Evolutionary conservation across 257 asterid species (phyloP), one percentile per base, ranked within the genome.

Genomic region (Ilex asprella): DNA sequence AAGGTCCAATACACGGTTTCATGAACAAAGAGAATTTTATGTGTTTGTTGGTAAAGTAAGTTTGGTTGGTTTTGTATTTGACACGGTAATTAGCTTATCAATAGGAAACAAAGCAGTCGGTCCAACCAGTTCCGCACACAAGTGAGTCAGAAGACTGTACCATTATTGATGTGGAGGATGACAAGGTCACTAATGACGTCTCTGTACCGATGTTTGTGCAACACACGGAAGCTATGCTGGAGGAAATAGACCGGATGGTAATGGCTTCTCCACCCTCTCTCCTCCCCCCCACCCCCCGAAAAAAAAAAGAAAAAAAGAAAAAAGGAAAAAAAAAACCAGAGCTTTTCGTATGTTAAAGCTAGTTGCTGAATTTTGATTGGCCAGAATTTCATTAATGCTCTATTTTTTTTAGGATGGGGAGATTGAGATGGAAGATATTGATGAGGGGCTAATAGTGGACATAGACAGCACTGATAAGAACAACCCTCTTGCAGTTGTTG

Each of bases 231-330:
- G 88, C 92, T 55, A 80, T 88, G 83, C 69, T 88, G 70, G 88
- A 86, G 67, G 98, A 91, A 70, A 84, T 88, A 31, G 94, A 91
- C 32, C 62, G 75, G 61, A 86, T 91, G 98, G 98, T 86, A 86
- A 32, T 15, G 35, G 39, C 15, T 41, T 13, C 4, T 29, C 27
- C 27, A 21, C 27, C 27, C 47, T 65, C 47, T 41, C 47, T 41
- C 12, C 12, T 46, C 2, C 52, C n/a, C 10, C n/a, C n/a, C 52
- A 2, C 10, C n/a, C n/a, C 3, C n/a, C 52, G 3, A 10, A 14
- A 2, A 12, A 46, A 41, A 7, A 41, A 41, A 6, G 47, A 21
- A 21, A 0, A 21, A 21, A n/a, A n/a, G n/a, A n/a, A n/a, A n/a
- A n/a, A n/a, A n/a, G n/a, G n/a, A n/a, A n/a, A n/a, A n/a, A n/a